phyloP scores from a whole-genome alignment of 805 yeast species.

The Candida oleophila region DNA sequence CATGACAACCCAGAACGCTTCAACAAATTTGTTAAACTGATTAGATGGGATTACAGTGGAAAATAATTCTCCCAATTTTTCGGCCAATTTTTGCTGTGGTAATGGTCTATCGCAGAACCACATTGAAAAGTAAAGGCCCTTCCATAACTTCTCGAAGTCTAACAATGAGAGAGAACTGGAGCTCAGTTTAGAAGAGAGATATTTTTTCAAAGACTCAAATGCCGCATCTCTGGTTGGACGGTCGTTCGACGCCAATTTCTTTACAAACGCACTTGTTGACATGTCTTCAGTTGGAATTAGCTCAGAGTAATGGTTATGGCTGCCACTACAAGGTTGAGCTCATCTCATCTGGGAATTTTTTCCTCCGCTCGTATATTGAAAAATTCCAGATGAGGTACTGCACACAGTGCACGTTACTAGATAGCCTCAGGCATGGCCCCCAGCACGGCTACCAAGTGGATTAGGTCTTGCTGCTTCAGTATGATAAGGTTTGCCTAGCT shows the following conservation, averaged over 20 bases:
- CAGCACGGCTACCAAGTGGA: too few relatives aligned
- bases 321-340: background rate
- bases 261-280: conserved; percentile 59
- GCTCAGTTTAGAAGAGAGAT: conserved; percentile 43
- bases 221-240: conserved; percentile 75
- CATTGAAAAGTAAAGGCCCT: conserved; percentile 92
- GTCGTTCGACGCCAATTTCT: conserved; percentile 80
- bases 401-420: too few relatives aligned
- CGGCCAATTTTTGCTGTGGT: conserved; percentile 85
- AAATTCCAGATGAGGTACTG: conserved; percentile 3
- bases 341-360: background rate
- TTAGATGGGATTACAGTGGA: conserved; percentile 41
- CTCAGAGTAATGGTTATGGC: background rate
- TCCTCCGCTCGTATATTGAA: background rate
- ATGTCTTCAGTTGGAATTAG: conserved; percentile 5
- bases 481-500: too few relatives aligned
- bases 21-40: conserved; percentile 52
- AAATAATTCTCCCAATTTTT: conserved; percentile 60
- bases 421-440: too few relatives aligned
- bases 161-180: conserved; percentile 42
- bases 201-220: conserved; percentile 59
- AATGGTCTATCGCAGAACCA: conserved; percentile 95
- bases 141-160: conserved; percentile 87
- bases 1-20: conserved; percentile 81
- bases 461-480: too few relatives aligned